Base-by-base conservation (phyloP, 257 asterid genomes). In the Paraleonurus japonicus region DNA sequence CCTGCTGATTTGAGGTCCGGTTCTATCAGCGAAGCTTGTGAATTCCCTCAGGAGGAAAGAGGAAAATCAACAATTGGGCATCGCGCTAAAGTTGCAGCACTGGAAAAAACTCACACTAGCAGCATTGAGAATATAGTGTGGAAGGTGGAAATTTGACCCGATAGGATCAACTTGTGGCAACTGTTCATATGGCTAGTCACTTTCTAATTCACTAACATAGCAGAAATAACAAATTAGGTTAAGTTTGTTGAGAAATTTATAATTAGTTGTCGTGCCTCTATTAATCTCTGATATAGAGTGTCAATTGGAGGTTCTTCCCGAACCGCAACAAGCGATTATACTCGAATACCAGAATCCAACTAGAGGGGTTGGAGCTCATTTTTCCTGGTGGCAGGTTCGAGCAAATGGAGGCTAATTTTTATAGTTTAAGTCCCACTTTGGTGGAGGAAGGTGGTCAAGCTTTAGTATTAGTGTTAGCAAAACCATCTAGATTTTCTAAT, bases 1-100 rank as follows among this genome's bases (percentile, higher is more conserved):
- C 99, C 99, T 0, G 88, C 93, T 30, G 99, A 90, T 32, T 74
- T 94, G 77, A 88, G 90, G 54, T 86, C 96, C 2, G 90, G 89
- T 10, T 85, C 87, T 12, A 69, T 91, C 8, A 85, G 95, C 9
- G 98, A 94, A 81, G 78, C 92, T 23, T 86, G 94, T 26, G 97
- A 89, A 59, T 84, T 92, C 59, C 90, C 95, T 32, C 92, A 70
- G 1, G 96, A 88, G 58, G 97, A 88, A 67, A 85, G 85, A 72
- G 90, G 81, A 12, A 87, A 84, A 55, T 72, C 83, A 13, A 74
- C 73, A 33, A 75, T 69, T 57, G 67, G 86, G 0, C 84, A 86
- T 58, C 69, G 90, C 22, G 85, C 90, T 0, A 90, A 86, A 76
- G 95, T 88, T 60, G 96, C 85, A 10, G 91, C 96, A 0, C 62